Conservation (phyloP, 306 rosid genomes). For the Casuarina cunninghamiana region DNA sequence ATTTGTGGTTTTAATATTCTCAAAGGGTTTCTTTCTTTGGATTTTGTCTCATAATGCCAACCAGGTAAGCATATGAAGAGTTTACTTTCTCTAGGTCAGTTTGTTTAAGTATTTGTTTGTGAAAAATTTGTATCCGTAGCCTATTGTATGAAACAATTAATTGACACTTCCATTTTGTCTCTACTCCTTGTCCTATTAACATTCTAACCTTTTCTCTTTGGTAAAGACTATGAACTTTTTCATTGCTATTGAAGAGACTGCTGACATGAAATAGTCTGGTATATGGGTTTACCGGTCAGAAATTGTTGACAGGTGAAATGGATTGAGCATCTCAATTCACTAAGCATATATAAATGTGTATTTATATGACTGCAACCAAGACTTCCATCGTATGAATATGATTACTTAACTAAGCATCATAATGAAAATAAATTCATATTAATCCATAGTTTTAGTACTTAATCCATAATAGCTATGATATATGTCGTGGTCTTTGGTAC, state of each 20-base stretch:
- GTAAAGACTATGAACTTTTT: background rate
- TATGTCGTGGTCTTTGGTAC: too few species aligned
- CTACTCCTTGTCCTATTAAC: background rate
- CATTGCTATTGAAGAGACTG: background rate
- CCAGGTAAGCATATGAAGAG: background rate
- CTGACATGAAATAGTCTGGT: background rate
- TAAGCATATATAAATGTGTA: too few species aligned
- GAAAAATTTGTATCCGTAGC: too few species aligned
- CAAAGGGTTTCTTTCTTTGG: background rate
- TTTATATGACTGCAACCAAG: too few species aligned
- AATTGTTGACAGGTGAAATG: too few species aligned
- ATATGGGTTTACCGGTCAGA: background rate
- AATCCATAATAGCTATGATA: too few species aligned
- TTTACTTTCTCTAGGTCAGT: background rate
- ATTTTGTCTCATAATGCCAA: background rate
- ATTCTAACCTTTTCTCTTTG: background rate
- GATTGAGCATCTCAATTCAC: too few species aligned
- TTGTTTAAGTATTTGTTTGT: background rate
- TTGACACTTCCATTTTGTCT: background rate
- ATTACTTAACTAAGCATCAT: background rate
- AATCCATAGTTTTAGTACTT: too few species aligned
- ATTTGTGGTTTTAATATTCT: background rate
- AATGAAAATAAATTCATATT: background rate
- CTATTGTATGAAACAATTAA: too few species aligned
- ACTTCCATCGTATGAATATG: too few species aligned